Percentiles rank a stretch among this genome's conserved stretches.
Evolutionary conservation across 2,329 filamentous ascomycete species (phyloP).

Genomic region (Beauveria medogensis): DNA sequence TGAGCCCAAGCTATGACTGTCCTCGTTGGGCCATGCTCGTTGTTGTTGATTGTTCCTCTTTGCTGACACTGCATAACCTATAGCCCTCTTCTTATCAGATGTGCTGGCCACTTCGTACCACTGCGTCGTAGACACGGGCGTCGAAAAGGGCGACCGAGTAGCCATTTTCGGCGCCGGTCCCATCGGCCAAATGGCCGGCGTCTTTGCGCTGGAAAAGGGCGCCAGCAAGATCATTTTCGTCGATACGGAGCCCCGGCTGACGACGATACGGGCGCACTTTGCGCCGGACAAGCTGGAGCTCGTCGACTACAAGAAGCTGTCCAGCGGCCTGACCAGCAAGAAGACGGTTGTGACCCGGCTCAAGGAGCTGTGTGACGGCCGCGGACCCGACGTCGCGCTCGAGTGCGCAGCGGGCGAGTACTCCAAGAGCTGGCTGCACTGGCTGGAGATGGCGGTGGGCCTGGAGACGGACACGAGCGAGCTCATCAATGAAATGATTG

Average conservation of each 20-base stretch:
- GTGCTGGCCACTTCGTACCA: conserved; percentile 75
- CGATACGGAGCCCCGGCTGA: conserved; percentile 63
- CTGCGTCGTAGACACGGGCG: conserved; percentile 72
- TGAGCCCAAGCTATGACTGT: too few species aligned
- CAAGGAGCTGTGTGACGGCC: conserved; percentile 63
- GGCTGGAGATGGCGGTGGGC: conserved; percentile 51
- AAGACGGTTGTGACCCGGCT: conserved; percentile 61
- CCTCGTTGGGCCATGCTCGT: too few species aligned
- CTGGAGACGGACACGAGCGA: conserved; percentile 80
- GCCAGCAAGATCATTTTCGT: conserved; percentile 71
- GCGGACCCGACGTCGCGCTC: conserved; percentile 66
- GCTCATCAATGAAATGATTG: conserved; percentile 72
- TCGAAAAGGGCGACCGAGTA: conserved; percentile 69
- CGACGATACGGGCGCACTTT: conserved; percentile 57
- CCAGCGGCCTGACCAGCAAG: conserved; percentile 47
- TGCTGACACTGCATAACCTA: not conserved
- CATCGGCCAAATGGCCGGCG: conserved; percentile 74
- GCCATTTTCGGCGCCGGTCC: conserved; percentile 82
- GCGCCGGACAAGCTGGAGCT: conserved; percentile 52
- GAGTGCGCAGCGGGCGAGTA: conserved; percentile 59
- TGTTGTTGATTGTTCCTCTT: too few species aligned
- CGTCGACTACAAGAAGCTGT: conserved; percentile 57
- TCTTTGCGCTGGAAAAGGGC: conserved; percentile 68
- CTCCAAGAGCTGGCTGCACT: conserved; percentile 52
- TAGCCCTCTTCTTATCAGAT: conserved; percentile 66